phyloP scores from a whole-genome alignment of 2,329 filamentous ascomycete species.

The Lasiodiplodia citricola region DNA sequence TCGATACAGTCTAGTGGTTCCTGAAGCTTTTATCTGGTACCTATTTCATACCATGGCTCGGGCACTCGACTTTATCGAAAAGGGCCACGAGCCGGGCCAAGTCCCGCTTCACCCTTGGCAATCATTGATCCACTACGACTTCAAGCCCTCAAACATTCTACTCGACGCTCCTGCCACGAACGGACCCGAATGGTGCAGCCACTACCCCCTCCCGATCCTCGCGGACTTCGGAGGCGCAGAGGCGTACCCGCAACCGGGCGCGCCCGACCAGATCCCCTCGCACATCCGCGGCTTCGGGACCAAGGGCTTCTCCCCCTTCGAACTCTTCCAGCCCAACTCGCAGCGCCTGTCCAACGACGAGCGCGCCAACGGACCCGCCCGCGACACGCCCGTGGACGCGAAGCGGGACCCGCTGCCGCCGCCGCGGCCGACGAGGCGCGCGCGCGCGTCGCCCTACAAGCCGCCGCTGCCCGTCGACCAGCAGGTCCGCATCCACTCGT shows the following conservation, averaged over 20 bases:
- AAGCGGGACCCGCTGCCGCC: accelerated
- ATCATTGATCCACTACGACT: not conserved
- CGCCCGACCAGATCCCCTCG: not conserved
- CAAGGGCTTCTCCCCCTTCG: not conserved
- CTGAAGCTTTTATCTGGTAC: constrained; percentile 22
- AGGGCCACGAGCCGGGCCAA: not conserved
- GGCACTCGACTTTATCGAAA: not conserved
- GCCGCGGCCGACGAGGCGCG: not conserved
- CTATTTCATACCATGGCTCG: constrained; percentile 6
- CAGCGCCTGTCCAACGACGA: not conserved
- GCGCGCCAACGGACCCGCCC: not conserved
- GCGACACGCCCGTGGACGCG: too few relatives aligned
- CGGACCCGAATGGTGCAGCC: not conserved
- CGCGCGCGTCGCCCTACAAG: not conserved
- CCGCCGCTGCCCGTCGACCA: not conserved
- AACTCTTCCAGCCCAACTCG: not conserved
- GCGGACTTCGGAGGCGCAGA: constrained; percentile 10
- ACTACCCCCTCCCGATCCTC: not conserved
- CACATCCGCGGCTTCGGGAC: not conserved
- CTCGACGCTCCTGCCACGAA: not conserved
- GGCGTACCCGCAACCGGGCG: not conserved
- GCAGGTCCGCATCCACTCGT: not conserved
- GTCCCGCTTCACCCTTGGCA: not conserved
- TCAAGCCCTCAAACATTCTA: constrained; percentile 22
- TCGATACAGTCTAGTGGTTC: not conserved